phyloP scores from a whole-genome alignment of 495 filamentous ascomycete species.

The Podospora appendiculata region DNA sequence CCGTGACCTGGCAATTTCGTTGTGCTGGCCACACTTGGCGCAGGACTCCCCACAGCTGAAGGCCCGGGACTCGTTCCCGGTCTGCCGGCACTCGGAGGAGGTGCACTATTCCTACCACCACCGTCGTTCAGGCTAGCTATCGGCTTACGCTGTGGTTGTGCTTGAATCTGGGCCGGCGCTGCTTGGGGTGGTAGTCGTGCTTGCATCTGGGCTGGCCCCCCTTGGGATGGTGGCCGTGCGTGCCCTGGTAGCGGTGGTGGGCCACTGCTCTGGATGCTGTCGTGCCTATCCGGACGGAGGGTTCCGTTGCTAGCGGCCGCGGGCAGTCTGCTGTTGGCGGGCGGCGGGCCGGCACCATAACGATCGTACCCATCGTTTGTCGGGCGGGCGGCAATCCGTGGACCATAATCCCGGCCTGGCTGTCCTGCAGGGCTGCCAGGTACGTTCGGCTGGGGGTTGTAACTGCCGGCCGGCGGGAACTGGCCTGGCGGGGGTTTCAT shows the following conservation, averaged over 20 bases:
- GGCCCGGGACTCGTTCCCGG: slow-evolving; percentile 15
- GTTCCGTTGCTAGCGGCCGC: slow-evolving; percentile 5
- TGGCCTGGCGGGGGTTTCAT: slow-evolving; percentile 11
- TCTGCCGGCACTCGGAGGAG: slow-evolving; percentile 15
- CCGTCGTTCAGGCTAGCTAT: too few species aligned
- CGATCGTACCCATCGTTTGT: slow-evolving; percentile 18
- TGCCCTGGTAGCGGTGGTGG: slow-evolving; percentile 2
- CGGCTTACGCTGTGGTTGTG: too few species aligned
- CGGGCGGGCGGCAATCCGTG: slow-evolving; percentile 14
- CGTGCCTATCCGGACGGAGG: background rate
- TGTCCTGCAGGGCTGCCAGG: background rate
- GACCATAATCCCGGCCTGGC: slow-evolving; percentile 19
- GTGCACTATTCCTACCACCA: slow-evolving; percentile 17
- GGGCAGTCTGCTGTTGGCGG: slow-evolving; percentile 1
- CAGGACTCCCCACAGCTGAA: slow-evolving; percentile 22
- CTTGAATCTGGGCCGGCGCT: too few species aligned
- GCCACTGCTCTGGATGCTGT: too few species aligned
- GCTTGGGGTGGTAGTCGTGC: slow-evolving; percentile 8
- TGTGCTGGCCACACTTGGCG: slow-evolving; percentile 19
- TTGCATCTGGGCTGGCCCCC: slow-evolving; percentile 9
- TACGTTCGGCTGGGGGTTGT: background rate
- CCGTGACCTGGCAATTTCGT: slow-evolving; percentile 10
- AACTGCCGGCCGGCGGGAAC: slow-evolving; percentile 7
- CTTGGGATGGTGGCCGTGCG: slow-evolving; percentile 2
- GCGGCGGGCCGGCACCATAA: slow-evolving; percentile 10